A percentile compares a stretch with the other conserved stretches of the same genome.
Evolutionary conservation across 306 rosid genomes (phyloP).

Genomic region (Inga leiocalycina): DNA sequence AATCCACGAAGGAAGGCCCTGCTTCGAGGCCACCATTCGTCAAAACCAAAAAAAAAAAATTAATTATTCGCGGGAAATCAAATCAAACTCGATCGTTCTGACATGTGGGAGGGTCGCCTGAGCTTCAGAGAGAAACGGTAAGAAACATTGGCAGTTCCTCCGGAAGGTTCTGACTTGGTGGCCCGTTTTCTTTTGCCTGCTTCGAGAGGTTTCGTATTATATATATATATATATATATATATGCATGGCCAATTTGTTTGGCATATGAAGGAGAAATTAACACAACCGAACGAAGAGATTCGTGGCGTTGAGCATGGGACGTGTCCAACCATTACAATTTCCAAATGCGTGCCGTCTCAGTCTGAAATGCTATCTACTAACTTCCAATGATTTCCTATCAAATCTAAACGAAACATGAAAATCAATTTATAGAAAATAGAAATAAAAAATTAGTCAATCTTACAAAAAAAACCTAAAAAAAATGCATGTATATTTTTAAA

Average conservation of each 20-base stretch:
- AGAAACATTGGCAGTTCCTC: not conserved
- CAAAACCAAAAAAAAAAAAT: not conserved
- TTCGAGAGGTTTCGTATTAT: not conserved
- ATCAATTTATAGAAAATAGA: too few relatives aligned
- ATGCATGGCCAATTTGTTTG: slow-evolving; percentile 7
- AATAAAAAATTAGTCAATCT: too few relatives aligned
- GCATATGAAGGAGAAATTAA: not conserved
- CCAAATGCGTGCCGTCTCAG: not conserved
- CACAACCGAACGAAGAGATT: slow-evolving; percentile 29
- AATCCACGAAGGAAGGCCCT: slow-evolving; percentile 50
- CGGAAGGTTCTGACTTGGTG: not conserved
- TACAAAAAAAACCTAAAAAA: too few relatives aligned
- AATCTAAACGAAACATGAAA: too few relatives aligned
- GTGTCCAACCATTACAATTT: slow-evolving; percentile 39
- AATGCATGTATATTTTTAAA: too few relatives aligned
- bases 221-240: not conserved
- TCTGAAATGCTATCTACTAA: not conserved
- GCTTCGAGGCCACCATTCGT: slow-evolving; percentile 51
- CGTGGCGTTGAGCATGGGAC: slow-evolving; percentile 62
- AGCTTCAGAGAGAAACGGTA: not conserved
- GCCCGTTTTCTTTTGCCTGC: not conserved
- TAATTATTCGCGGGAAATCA: not conserved
- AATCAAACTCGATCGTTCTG: not conserved
- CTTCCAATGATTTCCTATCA: too few relatives aligned
- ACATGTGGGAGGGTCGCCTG: not conserved